Evolutionary conservation across 208 protist genomes (phyloP).

Genomic region (Crithidia sp.): DNA sequence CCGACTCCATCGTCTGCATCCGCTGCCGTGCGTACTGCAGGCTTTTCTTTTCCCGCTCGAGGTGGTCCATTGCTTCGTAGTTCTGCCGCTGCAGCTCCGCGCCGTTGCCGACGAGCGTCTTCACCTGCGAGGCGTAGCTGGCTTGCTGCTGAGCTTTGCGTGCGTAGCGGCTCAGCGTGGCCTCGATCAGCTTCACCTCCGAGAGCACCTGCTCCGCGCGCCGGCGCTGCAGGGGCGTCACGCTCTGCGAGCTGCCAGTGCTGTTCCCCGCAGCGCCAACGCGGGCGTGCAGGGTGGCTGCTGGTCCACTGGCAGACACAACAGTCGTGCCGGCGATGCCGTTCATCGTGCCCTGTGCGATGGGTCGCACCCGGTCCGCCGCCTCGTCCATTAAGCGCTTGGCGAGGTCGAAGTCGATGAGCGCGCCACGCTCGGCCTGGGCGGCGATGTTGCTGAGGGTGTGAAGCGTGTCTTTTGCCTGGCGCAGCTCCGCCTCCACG

Average conservation of each 20-base stretch:
- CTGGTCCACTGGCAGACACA: background rate
- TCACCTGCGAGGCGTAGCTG: conserved; percentile 39
- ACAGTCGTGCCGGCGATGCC: conserved; percentile 22
- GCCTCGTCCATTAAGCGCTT: conserved; percentile 25
- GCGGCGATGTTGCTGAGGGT: conserved; percentile 40
- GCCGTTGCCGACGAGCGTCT: conserved; percentile 60
- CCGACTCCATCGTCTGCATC: conserved; percentile 70
- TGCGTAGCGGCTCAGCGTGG: conserved; percentile 42
- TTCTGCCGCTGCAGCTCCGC: conserved; percentile 34
- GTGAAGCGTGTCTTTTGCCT: conserved; percentile 50
- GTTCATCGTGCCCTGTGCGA: conserved; percentile 36
- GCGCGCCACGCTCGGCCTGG: conserved; percentile 55
- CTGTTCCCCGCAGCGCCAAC: background rate
- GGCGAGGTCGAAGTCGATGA: conserved; percentile 31
- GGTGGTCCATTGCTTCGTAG: conserved; percentile 50
- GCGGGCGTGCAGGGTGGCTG: conserved; percentile 21
- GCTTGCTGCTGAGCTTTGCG: conserved; percentile 46
- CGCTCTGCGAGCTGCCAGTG: conserved; percentile 8
- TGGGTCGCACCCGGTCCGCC: conserved; percentile 29
- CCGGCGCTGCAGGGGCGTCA: conserved; percentile 66
- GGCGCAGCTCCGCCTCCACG: conserved; percentile 53
- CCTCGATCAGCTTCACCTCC: conserved; percentile 65
- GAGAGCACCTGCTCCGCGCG: conserved; percentile 67
- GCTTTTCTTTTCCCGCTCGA: conserved; percentile 61
- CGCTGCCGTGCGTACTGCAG: conserved; percentile 71